Evolutionary conservation across 768 basidiomycete genomes (phyloP).

Genomic region (Pleurotus eryngii): DNA sequence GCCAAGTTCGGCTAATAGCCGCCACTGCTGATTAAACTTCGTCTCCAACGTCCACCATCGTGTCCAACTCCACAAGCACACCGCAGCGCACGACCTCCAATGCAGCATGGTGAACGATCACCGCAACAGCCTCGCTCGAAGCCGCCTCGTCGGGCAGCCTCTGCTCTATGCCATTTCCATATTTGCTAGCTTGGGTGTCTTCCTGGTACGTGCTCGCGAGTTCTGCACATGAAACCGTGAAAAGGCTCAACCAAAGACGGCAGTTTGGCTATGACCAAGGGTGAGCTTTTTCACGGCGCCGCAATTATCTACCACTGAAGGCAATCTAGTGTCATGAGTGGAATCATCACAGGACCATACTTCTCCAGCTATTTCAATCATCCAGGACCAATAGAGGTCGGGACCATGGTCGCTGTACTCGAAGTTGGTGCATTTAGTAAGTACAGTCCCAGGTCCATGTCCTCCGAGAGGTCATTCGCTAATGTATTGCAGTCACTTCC

Average conservation of each 20-base stretch:
- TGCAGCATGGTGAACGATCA: slow-evolving; percentile 51
- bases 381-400: slow-evolving; percentile 70
- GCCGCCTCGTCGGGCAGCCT: slow-evolving; percentile 71
- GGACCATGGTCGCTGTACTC: slow-evolving; percentile 95
- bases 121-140: slow-evolving; percentile 26
- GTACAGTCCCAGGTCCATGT: slow-evolving; percentile 18
- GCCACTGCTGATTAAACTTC: no score
- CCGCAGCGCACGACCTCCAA: slow-evolving; percentile 17
- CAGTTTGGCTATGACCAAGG: slow-evolving; percentile 89
- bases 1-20: no score
- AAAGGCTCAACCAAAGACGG: background rate
- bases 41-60: background rate
- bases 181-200: slow-evolving; percentile 83
- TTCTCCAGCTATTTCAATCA: slow-evolving; percentile 81
- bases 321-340: slow-evolving; percentile 72
- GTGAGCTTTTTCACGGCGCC: slow-evolving; percentile 34
- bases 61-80: slow-evolving; percentile 12
- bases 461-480: background rate
- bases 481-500: slow-evolving; percentile 64
- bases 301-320: slow-evolving; percentile 6
- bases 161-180: slow-evolving; percentile 77
- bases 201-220: slow-evolving; percentile 55
- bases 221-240: no score
- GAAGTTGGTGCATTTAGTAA: slow-evolving; percentile 89
- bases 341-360: slow-evolving; percentile 85